A percentile compares a stretch with the other conserved stretches of the same genome.
Conservation (phyloP, 2,329 filamentous ascomycete genomes). For the Ophiostoma perfectum region DNA sequence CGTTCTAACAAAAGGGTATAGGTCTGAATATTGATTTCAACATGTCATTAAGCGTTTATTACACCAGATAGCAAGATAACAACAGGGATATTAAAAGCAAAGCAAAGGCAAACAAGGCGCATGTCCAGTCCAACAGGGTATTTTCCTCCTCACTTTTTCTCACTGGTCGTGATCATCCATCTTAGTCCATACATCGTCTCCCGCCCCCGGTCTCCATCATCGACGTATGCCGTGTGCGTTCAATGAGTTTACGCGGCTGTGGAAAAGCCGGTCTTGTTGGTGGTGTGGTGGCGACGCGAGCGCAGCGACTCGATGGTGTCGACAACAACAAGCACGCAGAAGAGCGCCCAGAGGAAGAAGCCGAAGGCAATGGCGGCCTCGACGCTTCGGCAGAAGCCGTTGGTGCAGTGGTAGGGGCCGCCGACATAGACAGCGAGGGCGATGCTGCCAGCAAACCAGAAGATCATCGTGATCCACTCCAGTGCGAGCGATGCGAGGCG, state of each 20-base stretch:
- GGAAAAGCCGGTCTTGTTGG: conserved; percentile 23
- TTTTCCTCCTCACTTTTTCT: background rate
- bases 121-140: background rate
- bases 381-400: conserved; percentile 51
- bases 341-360: conserved; percentile 57
- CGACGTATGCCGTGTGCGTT: background rate
- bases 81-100: background rate
- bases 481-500: conserved; percentile 60
- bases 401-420: conserved; percentile 48
- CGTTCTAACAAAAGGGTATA: too few species aligned
- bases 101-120: background rate
- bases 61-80: background rate
- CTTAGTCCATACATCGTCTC: too few species aligned
- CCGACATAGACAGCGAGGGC: conserved; percentile 64
- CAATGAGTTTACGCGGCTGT: background rate
- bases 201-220: too few species aligned
- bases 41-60: background rate
- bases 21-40: too few species aligned
- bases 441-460: conserved; percentile 86
- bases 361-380: conserved; percentile 63
- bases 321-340: conserved; percentile 43
- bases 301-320: conserved; percentile 43
- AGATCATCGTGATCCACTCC: conserved; percentile 70
- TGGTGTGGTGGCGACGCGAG: conserved; percentile 36
- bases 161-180: too few species aligned